Evolutionary conservation across 2,329 filamentous ascomycete species (phyloP), one percentile per base, ranked within the genome.

Genomic region (Didymella segeticola): DNA sequence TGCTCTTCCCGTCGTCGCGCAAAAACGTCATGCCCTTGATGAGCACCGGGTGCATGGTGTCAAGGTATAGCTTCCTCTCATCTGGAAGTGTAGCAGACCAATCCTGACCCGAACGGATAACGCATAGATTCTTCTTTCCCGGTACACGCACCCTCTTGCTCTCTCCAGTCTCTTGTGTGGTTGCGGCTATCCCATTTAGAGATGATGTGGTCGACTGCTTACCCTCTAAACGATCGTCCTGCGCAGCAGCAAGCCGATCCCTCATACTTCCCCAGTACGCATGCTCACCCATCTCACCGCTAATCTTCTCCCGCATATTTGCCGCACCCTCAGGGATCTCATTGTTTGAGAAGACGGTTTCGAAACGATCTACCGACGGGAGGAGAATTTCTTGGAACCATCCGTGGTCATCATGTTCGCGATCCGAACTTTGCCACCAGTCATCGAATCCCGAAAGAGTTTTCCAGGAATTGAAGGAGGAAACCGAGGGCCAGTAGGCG

Each of bases 211-310:
- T 27, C 58, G 49, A 70, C 60, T 47, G 61, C n/a, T 69, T 63
- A 1, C 73, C 74, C 0, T 58, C 43, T 2, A 80, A 58, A 3
- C 53, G 47, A 57, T 78, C 72, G 20, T 65, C 72, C 57, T 80
- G 78, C 5, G 73, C 64, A 2, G 63, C 61, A 3, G 78, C 68
- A 12, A 80, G 51, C 4, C 78, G 72, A 55, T 80, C 78, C 12
- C 78, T 70, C 77, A 79, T 78, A 58, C 76, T 78, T 2, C 78
- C 79, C 77, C 77, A 80, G 57, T 80, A 80, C 1, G 69, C 75
- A 56, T 80, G 78, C 61, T 80, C 75, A 30, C 68, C 58, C 14
- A 81, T 65, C 25, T 69, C 67, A 0, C 75, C 75, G 15, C 71
- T 75, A 4, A 78, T 63, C 2, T 56, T 54, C 5, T 73, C 69